Base-by-base conservation (phyloP, 2,329 filamentous ascomycete species). In the Beauveria bassiana region DNA sequence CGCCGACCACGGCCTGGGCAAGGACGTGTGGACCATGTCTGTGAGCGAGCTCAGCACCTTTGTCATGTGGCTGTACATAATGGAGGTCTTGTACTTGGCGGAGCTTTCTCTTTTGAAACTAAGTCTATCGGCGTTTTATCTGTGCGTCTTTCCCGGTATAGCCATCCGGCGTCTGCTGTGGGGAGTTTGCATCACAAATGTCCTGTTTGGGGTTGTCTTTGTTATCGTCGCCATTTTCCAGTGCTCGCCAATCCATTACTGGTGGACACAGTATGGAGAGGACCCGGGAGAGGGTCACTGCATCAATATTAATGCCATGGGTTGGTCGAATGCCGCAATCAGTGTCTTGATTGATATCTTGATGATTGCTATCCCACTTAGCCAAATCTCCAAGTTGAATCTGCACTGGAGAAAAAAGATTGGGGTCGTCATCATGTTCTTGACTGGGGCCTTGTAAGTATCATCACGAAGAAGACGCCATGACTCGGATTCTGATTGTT, bases 91-190 rank as follows among this genome's bases (percentile, higher is more conserved):
- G 24, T 82, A 84, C 68, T 81, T 83, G 65, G 58, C 70, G 3
- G 70, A 78, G 18, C 68, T 81, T 14, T 70, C 77, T 1, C 69
- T 81, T 28, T 72, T 81, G 18, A 83, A 84, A 64, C 68, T 81
- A 5, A 77, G 81, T 0, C 72, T 86, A 26, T 70, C 85, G 1
- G 74, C 80, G 66, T 83, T 85, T 69, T 85, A 83, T 65, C 70
- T 82, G 5, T 77, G 80, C 58, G 79, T 85, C 61, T 86, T 86
- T 64, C 79, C 79, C 0, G 66, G 70, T 0, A 63, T 58, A 0
- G 61, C 53, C 3, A 74, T 82, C 10, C 73, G 74, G 16, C 70
- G 69, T 6, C 52, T 79, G 14, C 71, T 82, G 6, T 77, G 74
- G 70, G 72, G 63, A n/a, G 79, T 78, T 0, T 65, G 81, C 42